Evolutionary conservation across 1,284 basidiomycete species (phyloP).

Genomic region (Cryptococcus floricola): DNA sequence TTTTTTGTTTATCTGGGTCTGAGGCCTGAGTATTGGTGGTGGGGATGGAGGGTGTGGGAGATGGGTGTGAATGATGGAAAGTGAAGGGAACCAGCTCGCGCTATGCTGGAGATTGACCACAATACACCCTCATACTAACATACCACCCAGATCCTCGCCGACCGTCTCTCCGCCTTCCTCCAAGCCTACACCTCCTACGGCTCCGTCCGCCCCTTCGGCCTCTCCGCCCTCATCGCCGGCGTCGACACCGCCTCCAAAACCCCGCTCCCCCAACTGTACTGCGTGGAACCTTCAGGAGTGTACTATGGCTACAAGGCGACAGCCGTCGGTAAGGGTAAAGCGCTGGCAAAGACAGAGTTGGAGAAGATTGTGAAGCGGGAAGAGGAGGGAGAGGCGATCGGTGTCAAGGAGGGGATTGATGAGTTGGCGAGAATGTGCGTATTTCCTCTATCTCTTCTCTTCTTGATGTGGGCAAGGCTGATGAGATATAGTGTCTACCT

Average conservation of each 20-base stretch:
- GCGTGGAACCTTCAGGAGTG: conserved; percentile 93
- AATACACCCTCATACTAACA: background rate
- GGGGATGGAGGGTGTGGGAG: too few species aligned
- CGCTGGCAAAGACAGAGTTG: conserved; percentile 95
- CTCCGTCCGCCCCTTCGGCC: conserved; percentile 94
- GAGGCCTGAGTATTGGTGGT: too few species aligned
- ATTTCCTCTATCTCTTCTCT: background rate
- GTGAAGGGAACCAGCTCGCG: too few species aligned
- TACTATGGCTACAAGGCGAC: conserved; percentile 90
- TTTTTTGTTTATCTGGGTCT: background rate
- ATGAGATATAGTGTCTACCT: conserved; percentile 75
- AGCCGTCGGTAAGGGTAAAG: conserved; percentile 93
- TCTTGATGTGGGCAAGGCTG: background rate
- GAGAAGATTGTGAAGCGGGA: conserved; percentile 68
- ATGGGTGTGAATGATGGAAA: too few species aligned
- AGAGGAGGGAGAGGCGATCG: conserved; percentile 28
- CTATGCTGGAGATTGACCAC: too few species aligned
- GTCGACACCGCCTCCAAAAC: conserved; percentile 61
- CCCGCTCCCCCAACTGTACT: conserved; percentile 79
- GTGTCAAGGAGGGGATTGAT: conserved; percentile 76
- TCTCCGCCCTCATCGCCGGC: conserved; percentile 84
- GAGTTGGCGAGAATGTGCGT: conserved; percentile 93
- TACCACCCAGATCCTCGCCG: conserved; percentile 63
- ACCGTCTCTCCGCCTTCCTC: conserved; percentile 81
- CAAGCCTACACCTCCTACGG: conserved; percentile 98